phyloP scores from a whole-genome alignment of 768 basidiomycete species.

The Lactarius deliciosus region DNA sequence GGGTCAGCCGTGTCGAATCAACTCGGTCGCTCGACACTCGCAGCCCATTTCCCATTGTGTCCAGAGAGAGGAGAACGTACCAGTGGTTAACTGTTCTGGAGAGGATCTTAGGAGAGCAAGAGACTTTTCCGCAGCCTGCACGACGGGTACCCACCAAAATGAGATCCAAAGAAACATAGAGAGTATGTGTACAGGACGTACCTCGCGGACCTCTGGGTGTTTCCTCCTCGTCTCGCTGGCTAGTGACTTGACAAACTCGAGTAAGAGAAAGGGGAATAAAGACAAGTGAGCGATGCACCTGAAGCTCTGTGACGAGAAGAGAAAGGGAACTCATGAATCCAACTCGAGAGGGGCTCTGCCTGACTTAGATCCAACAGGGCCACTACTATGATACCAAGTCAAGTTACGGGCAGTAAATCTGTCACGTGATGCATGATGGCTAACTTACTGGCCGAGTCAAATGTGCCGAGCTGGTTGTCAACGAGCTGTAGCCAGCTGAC shows the following conservation, averaged over 20 bases:
- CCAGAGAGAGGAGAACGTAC: constrained; percentile 38
- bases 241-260: constrained; percentile 55
- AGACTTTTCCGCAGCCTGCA: constrained; percentile 84
- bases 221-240: constrained; percentile 86
- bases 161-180: neutral
- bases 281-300: constrained; percentile 42
- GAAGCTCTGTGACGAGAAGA: constrained; percentile 72
- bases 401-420: too few species aligned
- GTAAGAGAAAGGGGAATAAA: constrained; percentile 7
- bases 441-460: too few species aligned
- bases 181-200: constrained; percentile 37
- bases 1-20: neutral
- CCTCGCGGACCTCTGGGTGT: constrained; percentile 93
- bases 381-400: too few species aligned
- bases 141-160: neutral
- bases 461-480: too few species aligned
- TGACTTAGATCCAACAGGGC: too few species aligned
- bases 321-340: constrained; percentile 63
- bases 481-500: too few species aligned
- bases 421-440: too few species aligned
- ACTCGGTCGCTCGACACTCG: too few species aligned
- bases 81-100: constrained; percentile 75
- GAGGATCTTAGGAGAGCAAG: constrained; percentile 76
- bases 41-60: neutral
- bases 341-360: neutral